Percentiles rank a stretch among this genome's conserved stretches.
Evolutionary conservation across 768 basidiomycete species (phyloP).

Genomic region (Psilocybe cyanescens): DNA sequence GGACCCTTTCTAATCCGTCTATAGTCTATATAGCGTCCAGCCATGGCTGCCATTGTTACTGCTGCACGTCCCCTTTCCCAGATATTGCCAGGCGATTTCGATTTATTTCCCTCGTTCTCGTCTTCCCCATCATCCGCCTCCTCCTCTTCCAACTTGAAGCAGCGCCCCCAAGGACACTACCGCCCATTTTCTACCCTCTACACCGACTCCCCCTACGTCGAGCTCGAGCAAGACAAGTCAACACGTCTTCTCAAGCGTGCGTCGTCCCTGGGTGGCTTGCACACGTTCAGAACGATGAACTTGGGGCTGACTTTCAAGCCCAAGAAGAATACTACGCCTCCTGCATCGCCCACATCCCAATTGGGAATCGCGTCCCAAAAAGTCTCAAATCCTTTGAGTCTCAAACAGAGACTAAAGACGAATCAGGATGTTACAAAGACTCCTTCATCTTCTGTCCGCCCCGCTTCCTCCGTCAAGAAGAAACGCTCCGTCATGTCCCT

Average conservation of each 20-base stretch:
- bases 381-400: slow-evolving; percentile 15
- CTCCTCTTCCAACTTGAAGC: slow-evolving; percentile 12
- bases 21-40: slow-evolving; percentile 20
- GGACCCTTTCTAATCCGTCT: slow-evolving; percentile 17
- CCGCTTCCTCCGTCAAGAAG: slow-evolving; percentile 31
- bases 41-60: slow-evolving; percentile 16
- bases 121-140: slow-evolving; percentile 1
- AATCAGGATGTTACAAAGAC: slow-evolving; percentile 2
- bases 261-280: slow-evolving; percentile 34
- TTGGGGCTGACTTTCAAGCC: slow-evolving; percentile 40
- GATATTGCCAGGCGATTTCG: slow-evolving; percentile 8
- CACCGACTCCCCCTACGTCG: slow-evolving; percentile 26
- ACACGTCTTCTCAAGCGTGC: slow-evolving; percentile 30
- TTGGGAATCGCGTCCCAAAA: slow-evolving; percentile 20
- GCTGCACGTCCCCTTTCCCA: slow-evolving; percentile 11
- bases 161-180: slow-evolving; percentile 36
- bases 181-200: slow-evolving; percentile 42
- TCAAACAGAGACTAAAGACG: slow-evolving; percentile 10
- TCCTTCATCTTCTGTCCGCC: slow-evolving; percentile 7
- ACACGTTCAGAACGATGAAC: slow-evolving; percentile 23
- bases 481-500: slow-evolving; percentile 43
- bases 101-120: slow-evolving; percentile 8
- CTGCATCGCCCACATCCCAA: slow-evolving; percentile 11
- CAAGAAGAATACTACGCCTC: slow-evolving; percentile 15
- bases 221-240: slow-evolving; percentile 12